Evolutionary conservation across 805 yeast genomes (phyloP).

Genomic region (Tetrapisispora namnaoensis): DNA sequence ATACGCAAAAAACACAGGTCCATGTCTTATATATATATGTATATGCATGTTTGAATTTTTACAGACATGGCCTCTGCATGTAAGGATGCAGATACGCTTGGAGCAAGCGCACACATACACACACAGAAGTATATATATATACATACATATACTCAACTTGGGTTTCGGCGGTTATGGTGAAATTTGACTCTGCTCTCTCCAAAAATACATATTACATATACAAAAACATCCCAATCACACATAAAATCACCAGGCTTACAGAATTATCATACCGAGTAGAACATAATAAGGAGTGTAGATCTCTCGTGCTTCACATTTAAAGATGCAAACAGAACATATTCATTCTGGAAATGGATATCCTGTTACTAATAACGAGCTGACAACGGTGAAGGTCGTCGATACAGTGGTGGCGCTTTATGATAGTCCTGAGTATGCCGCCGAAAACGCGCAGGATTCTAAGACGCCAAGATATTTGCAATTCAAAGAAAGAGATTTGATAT

Average conservation of each 20-base stretch:
- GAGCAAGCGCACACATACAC: neutral
- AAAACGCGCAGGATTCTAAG: neutral
- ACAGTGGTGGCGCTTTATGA: slow-evolving; percentile 11
- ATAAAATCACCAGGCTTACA: neutral
- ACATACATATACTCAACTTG: neutral
- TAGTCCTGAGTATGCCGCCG: neutral
- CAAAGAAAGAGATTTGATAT: slow-evolving; percentile 55
- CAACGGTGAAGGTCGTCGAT: slow-evolving; percentile 5
- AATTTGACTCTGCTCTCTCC: neutral
- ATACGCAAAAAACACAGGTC: no score
- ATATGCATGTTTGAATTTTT: neutral
- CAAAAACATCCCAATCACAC: neutral
- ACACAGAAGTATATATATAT: no score
- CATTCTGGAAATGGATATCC: slow-evolving; percentile 1
- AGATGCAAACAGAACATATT: neutral
- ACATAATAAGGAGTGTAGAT: no score
- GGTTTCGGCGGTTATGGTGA: neutral
- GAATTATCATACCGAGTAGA: neutral
- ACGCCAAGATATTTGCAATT: slow-evolving; percentile 3
- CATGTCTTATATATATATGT: neutral
- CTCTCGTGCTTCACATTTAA: neutral
- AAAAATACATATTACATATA: no score
- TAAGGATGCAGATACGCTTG: neutral
- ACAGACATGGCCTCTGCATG: no score
- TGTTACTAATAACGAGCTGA: slow-evolving; percentile 3